Percentiles rank a stretch among this genome's conserved stretches.
Evolutionary conservation across 768 basidiomycete species (phyloP).

Genomic region (Pisolithus tinctorius): DNA sequence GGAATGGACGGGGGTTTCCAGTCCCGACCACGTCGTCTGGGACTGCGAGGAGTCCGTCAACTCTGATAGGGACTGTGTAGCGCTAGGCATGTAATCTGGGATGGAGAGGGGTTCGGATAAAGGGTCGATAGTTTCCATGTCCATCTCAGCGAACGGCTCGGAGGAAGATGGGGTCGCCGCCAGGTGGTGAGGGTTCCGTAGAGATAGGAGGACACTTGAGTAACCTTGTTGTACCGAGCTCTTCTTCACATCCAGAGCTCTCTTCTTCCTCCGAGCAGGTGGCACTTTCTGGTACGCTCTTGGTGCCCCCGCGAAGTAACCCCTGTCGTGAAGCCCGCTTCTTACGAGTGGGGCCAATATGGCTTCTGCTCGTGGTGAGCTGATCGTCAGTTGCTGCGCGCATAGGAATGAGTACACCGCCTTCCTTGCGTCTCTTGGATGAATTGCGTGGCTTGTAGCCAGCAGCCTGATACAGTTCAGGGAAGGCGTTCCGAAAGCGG

Average conservation of each 20-base stretch:
- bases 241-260: constrained; percentile 57
- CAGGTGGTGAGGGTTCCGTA: constrained; percentile 19
- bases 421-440: constrained; percentile 47
- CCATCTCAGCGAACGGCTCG: constrained; percentile 31
- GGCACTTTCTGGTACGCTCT: constrained; percentile 76
- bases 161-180: constrained; percentile 24
- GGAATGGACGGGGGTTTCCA: constrained; percentile 60
- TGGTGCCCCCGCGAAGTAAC: constrained; percentile 62
- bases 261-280: constrained; percentile 72
- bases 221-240: constrained; percentile 19
- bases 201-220: constrained; percentile 25
- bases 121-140: constrained; percentile 42
- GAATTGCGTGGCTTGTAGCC: constrained; percentile 78
- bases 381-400: constrained; percentile 65
- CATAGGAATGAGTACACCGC: constrained; percentile 21
- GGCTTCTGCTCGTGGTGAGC: constrained; percentile 33
- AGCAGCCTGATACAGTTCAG: constrained; percentile 77
- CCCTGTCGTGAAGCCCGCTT: constrained; percentile 63
- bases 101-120: constrained; percentile 40
- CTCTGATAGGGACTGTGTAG: constrained; percentile 41
- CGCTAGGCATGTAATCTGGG: constrained; percentile 46
- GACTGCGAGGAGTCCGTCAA: constrained; percentile 50
- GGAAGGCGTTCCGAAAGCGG: constrained; percentile 83
- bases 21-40: constrained; percentile 49
- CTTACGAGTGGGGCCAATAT: constrained; percentile 56